phyloP scores from a whole-genome alignment of 2,329 filamentous ascomycete species.

The Apiospora pterosperma region DNA sequence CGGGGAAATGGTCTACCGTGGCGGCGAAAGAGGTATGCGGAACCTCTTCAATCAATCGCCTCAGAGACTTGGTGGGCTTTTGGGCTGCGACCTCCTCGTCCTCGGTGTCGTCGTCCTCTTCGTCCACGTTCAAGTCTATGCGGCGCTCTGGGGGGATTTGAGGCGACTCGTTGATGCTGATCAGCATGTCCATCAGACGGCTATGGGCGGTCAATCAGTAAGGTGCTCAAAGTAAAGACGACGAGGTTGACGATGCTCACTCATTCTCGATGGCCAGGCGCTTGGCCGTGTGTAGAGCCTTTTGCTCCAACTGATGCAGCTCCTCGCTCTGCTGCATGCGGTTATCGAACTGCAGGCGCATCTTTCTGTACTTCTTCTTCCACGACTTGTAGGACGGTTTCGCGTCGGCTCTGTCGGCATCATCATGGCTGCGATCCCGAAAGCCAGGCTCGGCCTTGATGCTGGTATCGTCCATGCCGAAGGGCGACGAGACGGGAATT shows the following conservation, averaged over 20 bases:
- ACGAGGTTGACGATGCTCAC: conserved; percentile 47
- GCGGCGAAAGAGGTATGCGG: conserved; percentile 50
- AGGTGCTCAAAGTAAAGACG: conserved; percentile 9
- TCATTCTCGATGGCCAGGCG: conserved; percentile 89
- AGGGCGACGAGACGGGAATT: not conserved
- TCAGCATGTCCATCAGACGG: conserved; percentile 81
- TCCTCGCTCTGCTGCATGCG: conserved; percentile 79
- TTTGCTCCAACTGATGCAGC: conserved; percentile 77
- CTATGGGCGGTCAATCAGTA: conserved; percentile 41
- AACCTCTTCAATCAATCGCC: conserved; percentile 48
- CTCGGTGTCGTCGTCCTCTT: conserved; percentile 34
- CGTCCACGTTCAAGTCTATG: conserved; percentile 62
- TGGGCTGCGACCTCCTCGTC: conserved; percentile 35
- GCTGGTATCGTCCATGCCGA: conserved; percentile 21
- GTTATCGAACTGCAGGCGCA: conserved; percentile 74
- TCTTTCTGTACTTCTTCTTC: conserved; percentile 96
- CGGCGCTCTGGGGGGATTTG: conserved; percentile 74
- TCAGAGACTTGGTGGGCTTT: conserved; percentile 44
- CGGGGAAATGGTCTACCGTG: conserved; percentile 62
- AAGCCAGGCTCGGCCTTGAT: conserved; percentile 25
- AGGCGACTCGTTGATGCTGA: conserved; percentile 82
- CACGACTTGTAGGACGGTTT: conserved; percentile 62
- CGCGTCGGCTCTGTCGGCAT: conserved; percentile 34
- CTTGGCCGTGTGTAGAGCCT: conserved; percentile 76
- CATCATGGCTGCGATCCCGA: conserved; percentile 30